Percentiles rank a stretch among this genome's conserved stretches.
These are phyloP conservation scores for Parafenestella ontariensis DNA, from an alignment of 2,329 filamentous ascomycete species.

Conservation along the genomic window DNA sequence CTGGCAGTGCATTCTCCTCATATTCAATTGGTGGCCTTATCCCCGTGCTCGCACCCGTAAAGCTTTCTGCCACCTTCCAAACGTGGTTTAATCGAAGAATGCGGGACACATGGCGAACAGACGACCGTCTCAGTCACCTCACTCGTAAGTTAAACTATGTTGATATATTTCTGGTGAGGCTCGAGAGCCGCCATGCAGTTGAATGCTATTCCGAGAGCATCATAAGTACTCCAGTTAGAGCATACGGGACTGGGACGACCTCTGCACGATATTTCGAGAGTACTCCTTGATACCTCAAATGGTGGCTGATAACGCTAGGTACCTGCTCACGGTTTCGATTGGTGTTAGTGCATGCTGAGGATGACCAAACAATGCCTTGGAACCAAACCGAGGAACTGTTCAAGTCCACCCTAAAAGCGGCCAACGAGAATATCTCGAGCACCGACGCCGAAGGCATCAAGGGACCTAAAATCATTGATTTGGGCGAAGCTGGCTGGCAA, in stretches of 20 bases:
- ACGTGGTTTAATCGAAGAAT: slow-evolving; percentile 70
- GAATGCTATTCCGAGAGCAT: background rate
- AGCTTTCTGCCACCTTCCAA: slow-evolving; percentile 69
- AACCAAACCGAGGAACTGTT: slow-evolving; percentile 44
- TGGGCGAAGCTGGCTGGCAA: slow-evolving; percentile 45
- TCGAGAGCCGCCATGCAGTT: background rate
- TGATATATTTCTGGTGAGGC: too few relatives aligned
- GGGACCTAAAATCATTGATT: slow-evolving; percentile 30
- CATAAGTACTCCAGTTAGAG: background rate
- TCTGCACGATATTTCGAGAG: background rate
- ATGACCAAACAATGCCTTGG: slow-evolving; percentile 47
- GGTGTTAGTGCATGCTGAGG: slow-evolving; percentile 44
- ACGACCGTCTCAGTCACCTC: slow-evolving; percentile 67
- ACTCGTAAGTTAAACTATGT: slow-evolving; percentile 47
- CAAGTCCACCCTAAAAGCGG: slow-evolving; percentile 34
- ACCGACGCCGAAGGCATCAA: slow-evolving; percentile 15
- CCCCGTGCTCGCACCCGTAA: slow-evolving; percentile 77
- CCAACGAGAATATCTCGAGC: slow-evolving; percentile 17
- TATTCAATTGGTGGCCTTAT: slow-evolving; percentile 80
- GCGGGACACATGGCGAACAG: slow-evolving; percentile 80
- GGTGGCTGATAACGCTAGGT: slow-evolving; percentile 8
- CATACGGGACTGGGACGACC: background rate
- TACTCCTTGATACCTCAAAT: background rate
- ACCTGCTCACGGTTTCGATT: slow-evolving; percentile 30
- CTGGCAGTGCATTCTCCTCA: slow-evolving; percentile 74